Conservation (phyloP, 306 rosid genomes). For the Lathyrus aphaca region DNA sequence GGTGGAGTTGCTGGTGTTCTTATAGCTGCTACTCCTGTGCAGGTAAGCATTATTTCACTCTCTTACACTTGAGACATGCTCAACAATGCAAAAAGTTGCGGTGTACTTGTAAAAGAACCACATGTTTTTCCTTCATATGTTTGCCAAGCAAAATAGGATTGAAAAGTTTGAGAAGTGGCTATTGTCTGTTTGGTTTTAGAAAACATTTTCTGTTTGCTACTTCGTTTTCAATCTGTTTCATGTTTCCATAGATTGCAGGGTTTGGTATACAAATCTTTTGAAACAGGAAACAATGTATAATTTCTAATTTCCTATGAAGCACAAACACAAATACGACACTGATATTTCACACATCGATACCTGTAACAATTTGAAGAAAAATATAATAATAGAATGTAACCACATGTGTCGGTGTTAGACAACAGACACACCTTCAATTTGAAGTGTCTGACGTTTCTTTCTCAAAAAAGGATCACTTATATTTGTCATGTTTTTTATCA, state of each 20-base stretch:
- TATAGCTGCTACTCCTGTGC: conserved; percentile 81
- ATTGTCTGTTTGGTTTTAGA: background rate
- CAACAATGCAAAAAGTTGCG: background rate
- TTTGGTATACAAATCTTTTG: background rate
- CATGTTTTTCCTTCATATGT: background rate
- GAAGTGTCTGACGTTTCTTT: background rate
- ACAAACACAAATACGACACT: background rate
- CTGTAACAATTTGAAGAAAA: background rate
- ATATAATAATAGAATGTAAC: background rate
- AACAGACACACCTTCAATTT: background rate
- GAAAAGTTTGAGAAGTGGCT: background rate
- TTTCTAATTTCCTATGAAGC: background rate
- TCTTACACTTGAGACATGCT: background rate
- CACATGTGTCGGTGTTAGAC: background rate
- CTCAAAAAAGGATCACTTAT: conserved; percentile 1
- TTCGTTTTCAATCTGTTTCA: background rate
- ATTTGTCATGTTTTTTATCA: conserved; percentile 35
- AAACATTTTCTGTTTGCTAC: background rate
- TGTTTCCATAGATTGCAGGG: background rate
- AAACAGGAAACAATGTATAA: background rate
- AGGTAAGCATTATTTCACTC: conserved; percentile 45
- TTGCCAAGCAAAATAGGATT: conserved; percentile 16
- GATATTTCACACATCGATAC: background rate
- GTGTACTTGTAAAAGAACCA: conserved; percentile 3
- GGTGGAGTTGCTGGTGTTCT: conserved; percentile 82